Evolutionary conservation across 202 grass and related monocot genomes (phyloP).

Genomic region (Carex sylvatica): DNA sequence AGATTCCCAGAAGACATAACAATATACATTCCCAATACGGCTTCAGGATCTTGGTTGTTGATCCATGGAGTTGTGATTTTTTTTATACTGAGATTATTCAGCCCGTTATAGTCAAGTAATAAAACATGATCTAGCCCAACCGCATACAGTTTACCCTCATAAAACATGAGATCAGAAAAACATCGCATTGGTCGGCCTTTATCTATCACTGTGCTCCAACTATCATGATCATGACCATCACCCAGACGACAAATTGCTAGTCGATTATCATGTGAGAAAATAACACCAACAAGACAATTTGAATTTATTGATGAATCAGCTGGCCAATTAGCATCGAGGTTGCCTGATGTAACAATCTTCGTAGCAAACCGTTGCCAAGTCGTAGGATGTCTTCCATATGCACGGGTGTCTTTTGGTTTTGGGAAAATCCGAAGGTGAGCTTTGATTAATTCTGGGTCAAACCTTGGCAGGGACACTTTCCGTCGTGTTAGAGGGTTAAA

Average conservation of each 20-base stretch:
- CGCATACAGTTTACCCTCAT: background rate
- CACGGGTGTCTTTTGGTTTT: too few relatives aligned
- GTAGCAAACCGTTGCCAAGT: background rate
- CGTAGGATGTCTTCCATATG: background rate
- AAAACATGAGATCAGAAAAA: background rate
- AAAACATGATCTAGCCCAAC: background rate
- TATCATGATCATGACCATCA: too few relatives aligned
- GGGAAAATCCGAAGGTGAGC: too few relatives aligned
- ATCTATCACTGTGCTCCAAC: background rate
- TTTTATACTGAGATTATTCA: background rate
- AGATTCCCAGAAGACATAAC: background rate
- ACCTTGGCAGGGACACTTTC: background rate
- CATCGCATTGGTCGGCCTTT: background rate
- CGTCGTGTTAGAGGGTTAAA: background rate
- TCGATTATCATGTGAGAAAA: background rate
- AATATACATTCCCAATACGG: background rate
- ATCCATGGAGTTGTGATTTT: background rate
- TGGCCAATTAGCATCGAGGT: too few relatives aligned
- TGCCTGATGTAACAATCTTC: background rate
- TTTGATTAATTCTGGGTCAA: background rate
- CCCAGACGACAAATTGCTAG: background rate
- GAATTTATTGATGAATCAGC: background rate
- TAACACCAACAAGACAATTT: background rate
- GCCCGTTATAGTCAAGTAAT: background rate
- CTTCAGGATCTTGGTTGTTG: background rate